A percentile compares a stretch with the other conserved stretches of the same genome.
These are phyloP conservation scores for Phyllosticta citribraziliensis DNA, from an alignment of 2,329 filamentous ascomycete species.

Conservation along the genomic window DNA sequence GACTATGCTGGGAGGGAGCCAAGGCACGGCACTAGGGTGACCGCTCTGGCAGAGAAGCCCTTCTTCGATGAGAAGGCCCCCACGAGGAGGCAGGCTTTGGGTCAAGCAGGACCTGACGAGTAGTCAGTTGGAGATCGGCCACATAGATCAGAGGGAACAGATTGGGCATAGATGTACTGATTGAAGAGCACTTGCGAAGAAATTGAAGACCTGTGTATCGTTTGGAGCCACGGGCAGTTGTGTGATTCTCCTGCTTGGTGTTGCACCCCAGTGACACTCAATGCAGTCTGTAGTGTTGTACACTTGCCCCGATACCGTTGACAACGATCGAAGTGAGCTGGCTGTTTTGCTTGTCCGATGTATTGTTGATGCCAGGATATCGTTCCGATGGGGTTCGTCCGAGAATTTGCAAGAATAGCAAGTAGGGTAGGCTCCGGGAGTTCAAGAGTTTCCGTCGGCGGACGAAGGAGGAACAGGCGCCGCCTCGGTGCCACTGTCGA, in stretches of 20 bases:
- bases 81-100: constrained; percentile 56
- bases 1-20: constrained; percentile 60
- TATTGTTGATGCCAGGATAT: too few species aligned
- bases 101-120: constrained; percentile 50
- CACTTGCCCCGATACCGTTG: too few species aligned
- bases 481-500: neutral
- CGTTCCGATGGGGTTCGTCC: too few species aligned
- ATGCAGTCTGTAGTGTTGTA: too few species aligned
- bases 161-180: neutral
- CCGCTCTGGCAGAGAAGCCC: constrained; percentile 60
- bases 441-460: neutral
- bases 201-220: neutral
- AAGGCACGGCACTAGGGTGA: constrained; percentile 63
- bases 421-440: neutral
- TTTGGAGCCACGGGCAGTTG: too few species aligned
- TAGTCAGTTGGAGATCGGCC: neutral
- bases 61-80: constrained; percentile 56
- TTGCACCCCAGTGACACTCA: too few species aligned
- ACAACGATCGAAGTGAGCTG: too few species aligned
- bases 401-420: neutral
- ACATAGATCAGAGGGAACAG: neutral
- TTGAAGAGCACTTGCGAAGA: neutral
- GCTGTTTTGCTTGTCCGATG: too few species aligned
- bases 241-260: too few species aligned
- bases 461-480: neutral